Conservation (phyloP, 2,329 filamentous ascomycete species). For the Fusarium succisae region DNA sequence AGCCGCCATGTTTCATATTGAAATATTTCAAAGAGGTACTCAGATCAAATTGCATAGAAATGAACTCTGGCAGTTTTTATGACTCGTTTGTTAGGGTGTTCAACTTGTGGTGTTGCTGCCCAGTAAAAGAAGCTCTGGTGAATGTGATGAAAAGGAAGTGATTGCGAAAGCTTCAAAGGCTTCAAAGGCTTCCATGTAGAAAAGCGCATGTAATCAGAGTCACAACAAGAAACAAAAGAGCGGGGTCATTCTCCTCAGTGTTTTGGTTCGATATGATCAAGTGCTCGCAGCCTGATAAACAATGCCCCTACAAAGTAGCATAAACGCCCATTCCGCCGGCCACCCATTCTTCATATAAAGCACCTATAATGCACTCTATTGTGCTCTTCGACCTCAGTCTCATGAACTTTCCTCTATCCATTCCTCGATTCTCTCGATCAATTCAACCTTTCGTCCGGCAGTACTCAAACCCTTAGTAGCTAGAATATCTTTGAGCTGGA, state of each 20-base stretch:
- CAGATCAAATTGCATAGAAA: background rate
- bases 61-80: background rate
- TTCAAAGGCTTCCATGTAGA: background rate
- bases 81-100: background rate
- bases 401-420: conserved; percentile 61
- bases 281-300: background rate
- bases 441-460: conserved; percentile 62
- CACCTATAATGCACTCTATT: background rate
- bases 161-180: background rate
- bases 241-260: background rate
- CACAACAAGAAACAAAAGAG: background rate
- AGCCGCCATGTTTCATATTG: background rate
- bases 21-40: background rate
- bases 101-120: background rate
- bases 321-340: conserved; percentile 9
- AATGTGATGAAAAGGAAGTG: background rate
- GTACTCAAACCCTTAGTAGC: conserved; percentile 58
- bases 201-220: background rate
- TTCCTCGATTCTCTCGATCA: conserved; percentile 65
- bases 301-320: background rate
- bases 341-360: background rate
- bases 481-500: conserved; percentile 61
- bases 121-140: background rate
- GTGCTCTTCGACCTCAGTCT: background rate
- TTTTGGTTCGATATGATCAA: background rate